Conservation (phyloP, 1,284 basidiomycete genomes). For the Puccinia triticina region DNA sequence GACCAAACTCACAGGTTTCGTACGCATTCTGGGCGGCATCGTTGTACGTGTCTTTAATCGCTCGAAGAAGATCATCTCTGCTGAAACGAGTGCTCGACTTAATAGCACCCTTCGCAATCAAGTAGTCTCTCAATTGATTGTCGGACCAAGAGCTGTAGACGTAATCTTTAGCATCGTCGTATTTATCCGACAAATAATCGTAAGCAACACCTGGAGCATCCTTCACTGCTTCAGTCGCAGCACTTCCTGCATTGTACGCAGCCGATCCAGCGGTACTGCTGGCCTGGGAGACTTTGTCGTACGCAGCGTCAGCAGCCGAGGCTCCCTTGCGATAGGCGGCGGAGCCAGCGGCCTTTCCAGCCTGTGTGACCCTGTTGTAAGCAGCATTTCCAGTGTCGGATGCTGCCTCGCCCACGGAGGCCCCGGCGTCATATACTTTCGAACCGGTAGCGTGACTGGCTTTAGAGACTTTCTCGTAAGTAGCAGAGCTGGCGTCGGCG, state of each 20-base stretch:
- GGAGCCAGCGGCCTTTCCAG: slow-evolving; percentile 26
- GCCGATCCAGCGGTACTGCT: slow-evolving; percentile 5
- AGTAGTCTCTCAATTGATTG: slow-evolving; percentile 70
- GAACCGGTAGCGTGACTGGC: slow-evolving; percentile 1
- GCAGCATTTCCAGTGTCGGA: slow-evolving; percentile 27
- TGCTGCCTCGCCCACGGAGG: slow-evolving; percentile 12
- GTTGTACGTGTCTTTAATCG: slow-evolving; percentile 72
- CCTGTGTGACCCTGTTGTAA: slow-evolving; percentile 10
- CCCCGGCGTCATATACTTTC: slow-evolving; percentile 11
- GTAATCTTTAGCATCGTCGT: slow-evolving; percentile 73
- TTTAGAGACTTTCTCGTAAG: slow-evolving; percentile 16
- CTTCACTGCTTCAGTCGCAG: slow-evolving; percentile 24
- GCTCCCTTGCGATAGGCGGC: not conserved
- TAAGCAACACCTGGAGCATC: slow-evolving; percentile 40
- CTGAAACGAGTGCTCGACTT: slow-evolving; percentile 63
- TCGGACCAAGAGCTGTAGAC: slow-evolving; percentile 86
- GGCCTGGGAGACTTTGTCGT: not conserved
- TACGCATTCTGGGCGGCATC: slow-evolving; percentile 71
- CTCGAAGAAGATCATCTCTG: slow-evolving; percentile 55
- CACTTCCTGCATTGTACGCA: slow-evolving; percentile 23
- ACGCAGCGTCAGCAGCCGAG: slow-evolving; percentile 16
- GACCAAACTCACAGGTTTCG: slow-evolving; percentile 69
- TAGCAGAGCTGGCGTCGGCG: not conserved
- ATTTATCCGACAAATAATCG: slow-evolving; percentile 40
- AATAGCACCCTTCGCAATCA: slow-evolving; percentile 73